A percentile compares a stretch with the other conserved stretches of the same genome.
Conservation (phyloP, 257 asterid species). For the Coffea eugenioides region DNA sequence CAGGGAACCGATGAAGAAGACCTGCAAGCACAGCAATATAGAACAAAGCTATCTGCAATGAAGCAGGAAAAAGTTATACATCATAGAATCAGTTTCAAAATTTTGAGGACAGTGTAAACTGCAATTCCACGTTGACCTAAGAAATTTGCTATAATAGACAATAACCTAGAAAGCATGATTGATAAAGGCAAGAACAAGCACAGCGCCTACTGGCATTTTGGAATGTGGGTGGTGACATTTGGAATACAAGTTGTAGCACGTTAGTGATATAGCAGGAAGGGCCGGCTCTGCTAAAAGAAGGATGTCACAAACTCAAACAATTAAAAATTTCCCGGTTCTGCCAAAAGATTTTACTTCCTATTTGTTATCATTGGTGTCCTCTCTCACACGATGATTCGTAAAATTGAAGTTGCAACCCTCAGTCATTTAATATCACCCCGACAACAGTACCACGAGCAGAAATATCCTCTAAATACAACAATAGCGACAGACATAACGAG, state of each 20-base stretch:
- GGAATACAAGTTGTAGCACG: not conserved
- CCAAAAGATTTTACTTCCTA: no score
- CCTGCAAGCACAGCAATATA: constrained; percentile 92
- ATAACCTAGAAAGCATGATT: not conserved
- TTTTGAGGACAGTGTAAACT: not conserved
- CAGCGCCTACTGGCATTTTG: not conserved
- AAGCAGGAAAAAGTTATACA: constrained; percentile 19
- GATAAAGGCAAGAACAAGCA: not conserved
- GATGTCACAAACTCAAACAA: not conserved
- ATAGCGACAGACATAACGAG: not conserved
- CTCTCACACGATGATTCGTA: not conserved
- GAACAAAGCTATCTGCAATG: constrained; percentile 78
- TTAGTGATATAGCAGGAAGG: not conserved
- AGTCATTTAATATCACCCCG: not conserved
- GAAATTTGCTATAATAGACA: not conserved
- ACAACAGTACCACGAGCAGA: not conserved
- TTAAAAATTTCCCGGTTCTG: not conserved
- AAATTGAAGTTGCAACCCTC: not conserved
- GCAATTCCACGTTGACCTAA: not conserved
- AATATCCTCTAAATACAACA: not conserved
- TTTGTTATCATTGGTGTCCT: not conserved
- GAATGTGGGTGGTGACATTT: not conserved
- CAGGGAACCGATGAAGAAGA: constrained; percentile 89
- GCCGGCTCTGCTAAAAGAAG: not conserved
- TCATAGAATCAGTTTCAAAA: not conserved